phyloP scores from a whole-genome alignment of 2,329 filamentous ascomycete genomes.

The Laburnicola sp. region DNA sequence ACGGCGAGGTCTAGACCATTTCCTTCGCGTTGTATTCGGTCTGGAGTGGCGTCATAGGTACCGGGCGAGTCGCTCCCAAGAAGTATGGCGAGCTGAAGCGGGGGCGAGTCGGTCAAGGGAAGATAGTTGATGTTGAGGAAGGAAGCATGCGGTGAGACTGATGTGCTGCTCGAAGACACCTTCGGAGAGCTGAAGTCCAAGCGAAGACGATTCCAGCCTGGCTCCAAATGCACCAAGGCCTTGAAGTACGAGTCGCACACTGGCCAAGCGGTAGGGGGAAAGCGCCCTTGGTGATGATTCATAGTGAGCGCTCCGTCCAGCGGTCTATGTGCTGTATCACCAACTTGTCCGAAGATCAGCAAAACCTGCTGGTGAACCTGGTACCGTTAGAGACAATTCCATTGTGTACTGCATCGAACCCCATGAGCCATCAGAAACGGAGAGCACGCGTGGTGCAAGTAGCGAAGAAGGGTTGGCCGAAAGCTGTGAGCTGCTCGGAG shows the following conservation, averaged over 20 bases:
- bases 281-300: conserved; percentile 79
- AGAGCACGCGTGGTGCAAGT: conserved; percentile 78
- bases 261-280: conserved; percentile 83
- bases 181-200: conserved; percentile 88
- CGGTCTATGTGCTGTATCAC: conserved; percentile 67
- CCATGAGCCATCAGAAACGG: conserved; percentile 80
- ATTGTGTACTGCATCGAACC: conserved; percentile 46
- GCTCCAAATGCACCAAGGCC: conserved; percentile 83
- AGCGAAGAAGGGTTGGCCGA: conserved; percentile 67
- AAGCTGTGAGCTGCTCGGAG: conserved; percentile 54
- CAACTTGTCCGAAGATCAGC: conserved; percentile 78
- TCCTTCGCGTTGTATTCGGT: conserved; percentile 75
- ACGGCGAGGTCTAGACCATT: conserved; percentile 80
- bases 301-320: conserved; percentile 81
- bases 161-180: conserved; percentile 68
- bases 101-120: conserved; percentile 74
- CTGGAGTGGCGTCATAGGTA: conserved; percentile 80
- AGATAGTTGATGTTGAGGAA: conserved; percentile 86
- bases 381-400: conserved; percentile 19
- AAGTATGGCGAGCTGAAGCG: conserved; percentile 85
- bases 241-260: conserved; percentile 91
- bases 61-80: conserved; percentile 84
- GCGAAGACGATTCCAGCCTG: conserved; percentile 83
- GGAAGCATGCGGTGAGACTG: conserved; percentile 73
- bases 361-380: conserved; percentile 92